Conservation (phyloP, 2,329 filamentous ascomycete genomes). For the Colletotrichum tropicale region DNA sequence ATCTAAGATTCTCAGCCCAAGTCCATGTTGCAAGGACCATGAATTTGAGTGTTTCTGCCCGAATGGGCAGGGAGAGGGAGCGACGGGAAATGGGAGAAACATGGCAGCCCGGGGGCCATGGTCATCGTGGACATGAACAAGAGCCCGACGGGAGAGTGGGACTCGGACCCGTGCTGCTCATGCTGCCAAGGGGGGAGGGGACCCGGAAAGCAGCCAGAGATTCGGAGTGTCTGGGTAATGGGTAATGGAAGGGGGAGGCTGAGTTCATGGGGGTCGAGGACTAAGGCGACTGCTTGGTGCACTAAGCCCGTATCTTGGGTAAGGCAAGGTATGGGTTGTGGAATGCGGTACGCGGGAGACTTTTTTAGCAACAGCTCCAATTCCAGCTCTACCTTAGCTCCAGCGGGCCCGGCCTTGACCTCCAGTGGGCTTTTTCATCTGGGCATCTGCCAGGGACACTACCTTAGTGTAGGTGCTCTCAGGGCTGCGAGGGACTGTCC, state of each 20-base stretch:
- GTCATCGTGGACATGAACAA: background rate
- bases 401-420: background rate
- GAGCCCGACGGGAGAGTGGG: background rate
- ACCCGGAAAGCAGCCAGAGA: background rate
- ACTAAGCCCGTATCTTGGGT: background rate
- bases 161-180: background rate
- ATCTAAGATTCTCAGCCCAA: background rate
- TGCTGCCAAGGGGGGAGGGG: background rate
- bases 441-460: background rate
- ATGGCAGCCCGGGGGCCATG: background rate
- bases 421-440: background rate
- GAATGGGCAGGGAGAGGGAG: background rate
- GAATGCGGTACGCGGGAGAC: background rate
- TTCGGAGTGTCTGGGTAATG: background rate
- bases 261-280: background rate
- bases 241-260: conserved; percentile 12
- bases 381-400: background rate
- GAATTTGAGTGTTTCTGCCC: background rate
- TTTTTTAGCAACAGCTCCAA: conserved; percentile 18
- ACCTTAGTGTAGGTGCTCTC: background rate
- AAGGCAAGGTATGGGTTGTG: background rate
- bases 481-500: background rate
- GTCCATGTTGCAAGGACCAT: background rate
- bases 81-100: background rate
- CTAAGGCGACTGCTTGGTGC: background rate